A percentile compares a stretch with the other conserved stretches of the same genome.
These are phyloP conservation scores for Camellia sinensis DNA, from an alignment of 148 eudicot genomes.

Conservation along the genomic window DNA sequence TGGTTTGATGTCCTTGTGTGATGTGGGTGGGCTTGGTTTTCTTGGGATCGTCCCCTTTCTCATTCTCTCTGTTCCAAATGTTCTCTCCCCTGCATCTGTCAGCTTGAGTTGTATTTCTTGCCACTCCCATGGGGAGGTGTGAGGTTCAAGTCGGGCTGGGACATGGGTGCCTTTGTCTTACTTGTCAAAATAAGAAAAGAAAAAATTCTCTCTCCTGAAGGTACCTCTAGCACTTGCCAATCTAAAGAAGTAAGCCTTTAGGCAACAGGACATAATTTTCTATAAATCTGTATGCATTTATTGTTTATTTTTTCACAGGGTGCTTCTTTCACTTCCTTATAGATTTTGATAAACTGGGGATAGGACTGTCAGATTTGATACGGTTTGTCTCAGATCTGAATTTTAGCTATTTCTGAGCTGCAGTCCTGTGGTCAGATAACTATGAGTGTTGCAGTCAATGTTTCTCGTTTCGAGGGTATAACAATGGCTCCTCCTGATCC, in stretches of 20 bases:
- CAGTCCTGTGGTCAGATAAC: conserved; percentile 60
- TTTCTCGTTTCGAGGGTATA: conserved; percentile 76
- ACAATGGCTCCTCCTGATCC: conserved; percentile 99
- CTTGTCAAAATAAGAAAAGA: background rate
- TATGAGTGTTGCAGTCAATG: conserved; percentile 69
- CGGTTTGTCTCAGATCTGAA: background rate
- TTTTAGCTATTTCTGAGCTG: conserved; percentile 15
- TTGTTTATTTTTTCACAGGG: background rate
- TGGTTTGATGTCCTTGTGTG: too few relatives aligned
- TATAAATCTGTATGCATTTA: background rate
- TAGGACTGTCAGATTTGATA: background rate
- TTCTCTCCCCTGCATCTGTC: too few relatives aligned
- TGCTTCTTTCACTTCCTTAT: background rate
- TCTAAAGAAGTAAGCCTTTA: background rate
- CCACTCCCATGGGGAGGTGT: too few relatives aligned
- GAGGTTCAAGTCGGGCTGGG: too few relatives aligned
- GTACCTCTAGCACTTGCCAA: background rate
- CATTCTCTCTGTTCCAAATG: too few relatives aligned
- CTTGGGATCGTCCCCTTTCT: too few relatives aligned
- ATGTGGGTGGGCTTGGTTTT: too few relatives aligned
- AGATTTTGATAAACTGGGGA: background rate
- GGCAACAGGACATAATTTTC: background rate
- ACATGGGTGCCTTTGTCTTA: background rate
- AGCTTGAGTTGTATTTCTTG: too few relatives aligned
- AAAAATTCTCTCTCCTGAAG: background rate